Conservation (phyloP, 208 protist species). For the Leishmania arabica region DNA sequence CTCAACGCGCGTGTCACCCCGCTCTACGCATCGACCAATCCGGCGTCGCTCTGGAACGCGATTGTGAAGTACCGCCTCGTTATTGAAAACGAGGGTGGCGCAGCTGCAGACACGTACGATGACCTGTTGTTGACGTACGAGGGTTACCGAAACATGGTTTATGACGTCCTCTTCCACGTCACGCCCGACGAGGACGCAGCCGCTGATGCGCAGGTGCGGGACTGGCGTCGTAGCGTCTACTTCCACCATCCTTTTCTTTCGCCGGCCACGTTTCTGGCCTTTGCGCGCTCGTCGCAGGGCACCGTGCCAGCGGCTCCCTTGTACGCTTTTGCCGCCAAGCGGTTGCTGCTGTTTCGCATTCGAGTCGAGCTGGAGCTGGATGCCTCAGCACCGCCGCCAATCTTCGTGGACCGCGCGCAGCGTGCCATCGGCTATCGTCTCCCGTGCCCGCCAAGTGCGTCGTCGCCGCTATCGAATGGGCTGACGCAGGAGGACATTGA, state of each 20-base stretch:
- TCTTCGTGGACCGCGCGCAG: conserved; percentile 24
- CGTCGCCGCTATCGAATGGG: conserved; percentile 79
- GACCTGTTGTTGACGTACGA: conserved; percentile 70
- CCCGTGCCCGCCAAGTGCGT: conserved; percentile 61
- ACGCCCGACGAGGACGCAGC: conserved; percentile 48
- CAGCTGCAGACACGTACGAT: conserved; percentile 58
- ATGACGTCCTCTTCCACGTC: conserved; percentile 71
- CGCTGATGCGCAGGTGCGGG: conserved; percentile 30
- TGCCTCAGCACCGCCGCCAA: conserved; percentile 46
- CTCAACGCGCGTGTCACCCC: conserved; percentile 43
- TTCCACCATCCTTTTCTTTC: conserved; percentile 90
- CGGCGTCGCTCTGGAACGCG: conserved; percentile 66
- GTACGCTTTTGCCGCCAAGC: conserved; percentile 87
- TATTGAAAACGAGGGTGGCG: conserved; percentile 8
- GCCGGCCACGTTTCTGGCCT: conserved; percentile 81
- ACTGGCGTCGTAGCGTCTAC: conserved; percentile 57
- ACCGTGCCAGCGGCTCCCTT: conserved; percentile 74
- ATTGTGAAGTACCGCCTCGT: conserved; percentile 73
- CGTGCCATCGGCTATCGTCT: conserved; percentile 23
- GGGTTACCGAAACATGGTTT: conserved; percentile 70
- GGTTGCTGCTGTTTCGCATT: conserved; percentile 78
- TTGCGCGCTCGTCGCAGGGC: conserved; percentile 51
- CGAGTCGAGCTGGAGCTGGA: conserved; percentile 79
- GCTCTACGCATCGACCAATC: conserved; percentile 72
- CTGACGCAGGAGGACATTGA: conserved; percentile 87